phyloP scores from a whole-genome alignment of 148 eudicot genomes.

The Amaranthus hypochondriacus region DNA sequence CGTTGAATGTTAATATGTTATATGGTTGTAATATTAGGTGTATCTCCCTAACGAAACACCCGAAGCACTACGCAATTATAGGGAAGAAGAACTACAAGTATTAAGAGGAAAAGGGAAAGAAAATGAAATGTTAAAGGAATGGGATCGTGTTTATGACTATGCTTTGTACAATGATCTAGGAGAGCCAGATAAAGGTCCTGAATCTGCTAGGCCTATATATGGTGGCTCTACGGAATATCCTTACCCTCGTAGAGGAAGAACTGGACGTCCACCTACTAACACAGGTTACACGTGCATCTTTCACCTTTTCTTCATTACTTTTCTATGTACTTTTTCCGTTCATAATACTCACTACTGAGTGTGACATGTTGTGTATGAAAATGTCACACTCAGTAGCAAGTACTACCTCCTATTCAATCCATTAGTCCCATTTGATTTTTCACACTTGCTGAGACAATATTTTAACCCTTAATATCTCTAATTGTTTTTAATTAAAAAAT shows the following conservation, averaged over 20 bases:
- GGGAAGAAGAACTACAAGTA: conserved; percentile 59
- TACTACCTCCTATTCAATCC: too few relatives aligned
- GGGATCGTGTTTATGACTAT: conserved; percentile 88
- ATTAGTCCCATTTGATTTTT: too few relatives aligned
- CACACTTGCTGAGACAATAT: too few relatives aligned
- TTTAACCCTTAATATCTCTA: too few relatives aligned
- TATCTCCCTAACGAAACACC: conserved; percentile 81
- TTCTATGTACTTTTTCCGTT: background rate
- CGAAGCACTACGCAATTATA: conserved; percentile 28
- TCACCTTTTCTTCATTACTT: background rate
- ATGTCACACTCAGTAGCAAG: too few relatives aligned
- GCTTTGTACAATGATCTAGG: conserved; percentile 71
- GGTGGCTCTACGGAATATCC: conserved; percentile 71
- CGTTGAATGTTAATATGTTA: too few relatives aligned
- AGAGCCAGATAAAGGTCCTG: conserved; percentile 47
- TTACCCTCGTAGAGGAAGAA: conserved; percentile 89
- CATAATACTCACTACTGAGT: too few relatives aligned
- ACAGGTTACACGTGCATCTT: conserved; percentile 36
- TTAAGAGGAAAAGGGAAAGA: conserved; percentile 70
- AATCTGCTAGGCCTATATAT: conserved; percentile 46
- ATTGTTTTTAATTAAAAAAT: too few relatives aligned
- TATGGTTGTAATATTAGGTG: conserved; percentile 29
- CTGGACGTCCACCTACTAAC: conserved; percentile 54
- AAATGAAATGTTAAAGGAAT: conserved; percentile 52
- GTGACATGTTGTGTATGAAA: too few relatives aligned